Base-by-base conservation (phyloP, 306 rosid genomes). In the Senna siamea region DNA sequence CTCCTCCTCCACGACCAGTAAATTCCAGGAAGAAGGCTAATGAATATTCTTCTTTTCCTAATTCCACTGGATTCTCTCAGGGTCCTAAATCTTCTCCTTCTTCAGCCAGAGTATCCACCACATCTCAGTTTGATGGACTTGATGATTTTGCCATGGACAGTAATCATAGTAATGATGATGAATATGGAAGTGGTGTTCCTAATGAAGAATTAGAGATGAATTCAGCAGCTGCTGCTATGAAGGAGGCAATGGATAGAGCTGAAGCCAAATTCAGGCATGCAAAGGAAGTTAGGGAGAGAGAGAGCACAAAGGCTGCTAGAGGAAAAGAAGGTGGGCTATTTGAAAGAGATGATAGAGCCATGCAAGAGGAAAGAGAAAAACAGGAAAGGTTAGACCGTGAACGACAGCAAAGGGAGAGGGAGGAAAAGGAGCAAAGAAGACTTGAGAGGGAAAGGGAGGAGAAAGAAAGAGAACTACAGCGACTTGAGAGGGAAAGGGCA, bases 201-300 rank as follows among this genome's bases (percentile, higher is more conserved):
- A 82, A 82, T 73, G 91, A 94, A 80, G 97, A 94, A 55, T 74
- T 85, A 74, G 97, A 83, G 85, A 91, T 85, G 95, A 91, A 91
- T 81, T 91, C 97, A 20, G 97, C 87, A 51, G 94, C 97, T 68
- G 96, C 90, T 69, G 96, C 98, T 71, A 88, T 91, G 96, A 91
- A 91, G 87, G 98, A 91, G 85, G 95, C 97, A 48, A 89, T 94
- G 98, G 97, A 91, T 71, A 88, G 78, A 85, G 98, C 98, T 74
- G 90, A 94, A 87, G 94, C 96, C 59, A 88, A 89, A 80, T 88
- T 94, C 66, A 87, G 89, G 79, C 95, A 88, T 70, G 98, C 96
- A 41, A 93, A 84, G 82, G 98, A 83, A 81, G 89, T 89, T 73
- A 84, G 98, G 90, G 98, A 81, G 85, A 88, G 91, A 73, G 97